These are phyloP conservation scores for Talaromyces piceae DNA, from an alignment of 2,329 filamentous ascomycete genomes.

Conservation along the genomic window DNA sequence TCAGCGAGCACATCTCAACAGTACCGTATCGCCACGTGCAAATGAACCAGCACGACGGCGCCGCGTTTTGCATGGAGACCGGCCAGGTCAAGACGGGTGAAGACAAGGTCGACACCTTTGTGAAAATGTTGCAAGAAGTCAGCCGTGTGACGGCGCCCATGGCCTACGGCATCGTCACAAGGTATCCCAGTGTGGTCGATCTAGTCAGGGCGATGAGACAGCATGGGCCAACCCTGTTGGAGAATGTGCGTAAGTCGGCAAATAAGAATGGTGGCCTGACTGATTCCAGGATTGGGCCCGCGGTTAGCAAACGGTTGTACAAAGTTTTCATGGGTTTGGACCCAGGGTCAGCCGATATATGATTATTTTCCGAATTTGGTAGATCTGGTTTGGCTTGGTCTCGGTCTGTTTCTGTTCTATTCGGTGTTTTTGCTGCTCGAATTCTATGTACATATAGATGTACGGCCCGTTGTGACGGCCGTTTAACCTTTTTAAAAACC, in stretches of 20 bases:
- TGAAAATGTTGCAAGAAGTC: constrained; percentile 70
- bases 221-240: constrained; percentile 55
- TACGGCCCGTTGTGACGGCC: not conserved
- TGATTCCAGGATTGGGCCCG: constrained; percentile 41
- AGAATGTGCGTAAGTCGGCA: constrained; percentile 49
- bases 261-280: constrained; percentile 41
- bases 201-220: constrained; percentile 54
- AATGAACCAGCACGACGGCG: constrained; percentile 40
- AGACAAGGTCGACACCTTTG: constrained; percentile 58
- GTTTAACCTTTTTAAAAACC: not conserved
- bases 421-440: not conserved
- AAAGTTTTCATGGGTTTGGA: constrained; percentile 44
- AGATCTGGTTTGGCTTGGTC: not conserved
- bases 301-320: constrained; percentile 40
- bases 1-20: constrained; percentile 72
- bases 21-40: constrained; percentile 57
- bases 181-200: constrained; percentile 52
- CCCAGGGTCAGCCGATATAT: constrained; percentile 38
- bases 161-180: constrained; percentile 59
- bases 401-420: no score
- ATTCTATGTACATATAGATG: not conserved
- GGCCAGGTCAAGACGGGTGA: constrained; percentile 69
- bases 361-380: constrained; percentile 3
- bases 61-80: constrained; percentile 69
- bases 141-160: constrained; percentile 63